These are phyloP conservation scores for Alternaria postmessia DNA, from an alignment of 2,329 filamentous ascomycete genomes.

Conservation along the genomic window DNA sequence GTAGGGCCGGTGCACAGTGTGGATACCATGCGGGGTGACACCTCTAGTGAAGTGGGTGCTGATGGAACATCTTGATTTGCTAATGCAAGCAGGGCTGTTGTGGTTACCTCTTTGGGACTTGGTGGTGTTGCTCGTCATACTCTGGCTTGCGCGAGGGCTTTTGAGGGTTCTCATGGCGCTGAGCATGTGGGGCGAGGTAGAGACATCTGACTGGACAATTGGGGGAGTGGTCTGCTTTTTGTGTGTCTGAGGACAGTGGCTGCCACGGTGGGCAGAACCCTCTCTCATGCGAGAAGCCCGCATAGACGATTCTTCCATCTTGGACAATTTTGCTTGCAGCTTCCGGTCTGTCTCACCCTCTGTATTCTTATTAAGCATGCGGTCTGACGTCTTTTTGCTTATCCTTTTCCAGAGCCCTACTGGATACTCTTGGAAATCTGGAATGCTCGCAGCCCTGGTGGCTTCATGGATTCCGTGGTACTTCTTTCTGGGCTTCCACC, in stretches of 20 bases:
- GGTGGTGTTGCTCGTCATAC: background rate
- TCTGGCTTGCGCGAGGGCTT: background rate
- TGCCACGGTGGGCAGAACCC: background rate
- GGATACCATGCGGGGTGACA: background rate
- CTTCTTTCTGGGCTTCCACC: slow-evolving; percentile 5
- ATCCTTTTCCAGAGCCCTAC: slow-evolving; percentile 2
- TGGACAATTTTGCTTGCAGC: background rate
- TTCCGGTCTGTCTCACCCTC: background rate
- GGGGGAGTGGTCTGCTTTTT: background rate
- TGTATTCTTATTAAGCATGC: background rate
- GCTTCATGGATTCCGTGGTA: background rate
- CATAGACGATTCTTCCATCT: background rate
- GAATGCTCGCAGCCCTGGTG: background rate
- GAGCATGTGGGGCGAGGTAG: background rate
- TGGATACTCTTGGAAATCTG: background rate
- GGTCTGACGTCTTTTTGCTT: slow-evolving; percentile 1
- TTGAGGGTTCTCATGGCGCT: background rate
- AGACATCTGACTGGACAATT: background rate
- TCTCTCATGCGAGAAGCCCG: background rate
- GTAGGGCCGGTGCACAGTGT: slow-evolving; percentile 7
- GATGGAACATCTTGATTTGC: background rate
- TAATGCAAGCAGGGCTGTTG: background rate
- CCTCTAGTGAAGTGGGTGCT: background rate
- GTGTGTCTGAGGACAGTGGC: background rate
- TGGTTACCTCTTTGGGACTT: background rate